Base-by-base conservation (phyloP, 139 green algal genomes). In the Coelastrella sp. region DNA sequence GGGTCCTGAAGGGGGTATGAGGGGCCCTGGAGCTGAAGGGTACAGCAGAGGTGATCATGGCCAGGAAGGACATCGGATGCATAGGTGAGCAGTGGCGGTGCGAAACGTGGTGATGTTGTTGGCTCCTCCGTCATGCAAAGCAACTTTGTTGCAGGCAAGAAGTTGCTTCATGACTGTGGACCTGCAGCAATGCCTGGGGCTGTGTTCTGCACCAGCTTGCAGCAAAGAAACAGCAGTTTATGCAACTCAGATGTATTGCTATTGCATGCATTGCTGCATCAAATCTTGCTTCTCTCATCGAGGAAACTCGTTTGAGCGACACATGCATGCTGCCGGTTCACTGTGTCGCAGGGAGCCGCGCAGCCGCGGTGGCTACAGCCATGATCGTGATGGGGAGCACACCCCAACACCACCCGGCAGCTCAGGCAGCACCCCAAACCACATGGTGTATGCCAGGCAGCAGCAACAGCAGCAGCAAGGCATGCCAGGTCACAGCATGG, bases 371-470 rank as follows among this genome's bases (percentile, higher is more conserved):
- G 59, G 83, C 17, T 80, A 88, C 66, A 66, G 83, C 83, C 83
- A 88, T n/a, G 83, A 88, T 17, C 71, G 83, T 54, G 83, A 88
- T 54, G 80, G 80, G 5, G 83, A 88, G 17, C 64, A 78, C 65
- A 78, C 82, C 16, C 83, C 58, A 20, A 74, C 59, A 74, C 58
- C 83, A 5, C 68, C 66, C 5, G 56, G 68, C 66, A 88, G 82
- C 16, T 47, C 14, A 61, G 60, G 68, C 68, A 80, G 83, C 66
- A 88, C 54, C 3, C 54, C 54, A 20, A 88, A 73, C 68, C 83
- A 88, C 68, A 19, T 19, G 16, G 54, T 58, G 65, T 57, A 71
- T 80, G 19, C 61, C 32, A 22, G 60, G 47, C 23, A 47, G 81
- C 81, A 76, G 22, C 80, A 47, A 47, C 32, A 79, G 80, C 80